Base-by-base conservation (phyloP, 306 rosid species). In the Cucumis hystrix region DNA sequence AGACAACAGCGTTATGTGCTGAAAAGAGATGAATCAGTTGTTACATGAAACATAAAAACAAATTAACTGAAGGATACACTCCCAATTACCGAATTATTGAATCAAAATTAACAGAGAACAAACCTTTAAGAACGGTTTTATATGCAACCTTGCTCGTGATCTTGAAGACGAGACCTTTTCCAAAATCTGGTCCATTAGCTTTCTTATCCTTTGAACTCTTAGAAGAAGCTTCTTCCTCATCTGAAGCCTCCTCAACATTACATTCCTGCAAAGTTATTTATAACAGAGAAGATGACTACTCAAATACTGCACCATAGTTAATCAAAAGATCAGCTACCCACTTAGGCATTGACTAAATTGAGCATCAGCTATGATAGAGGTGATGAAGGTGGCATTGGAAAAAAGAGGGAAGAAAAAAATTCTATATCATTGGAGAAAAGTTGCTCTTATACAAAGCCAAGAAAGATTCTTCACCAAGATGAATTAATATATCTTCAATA, bases 91-190 rank as follows among this genome's bases (percentile, higher is more conserved):
- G 47, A 41, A 25, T 10, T 10, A 74, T 51, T 74, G 78, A 12
- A 77, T 14, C 18, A 55, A 52, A 52, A 16, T 60, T 23, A 47
- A 61, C 39, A 41, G 54, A 41, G 49, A 47, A 62, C 64, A 74
- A 75, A 90, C 98, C 91, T 92, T 94, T 94, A 86, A 94, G 66
- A 78, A 94, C 98, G 58, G 98, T 90, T 88, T 94, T 94, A 77
- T 94, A 94, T 14, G 98, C 89, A 83, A 94, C 87, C 85, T 91
- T 92, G 85, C 85, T 87, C 20, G 96, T 94, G 70, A 94, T 88
- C 83, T 92, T 94, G 78, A 94, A 94, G 13, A 88, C 85, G 79
- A 92, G 92, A 79, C 62, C 88, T 85, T 92, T 94, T 75, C 89
- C 82, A 82, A 92, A 75, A 84, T 85, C 97, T 25, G 96, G 92